Conservation (phyloP, 2,329 filamentous ascomycete genomes). For the Trichoderma sp. region DNA sequence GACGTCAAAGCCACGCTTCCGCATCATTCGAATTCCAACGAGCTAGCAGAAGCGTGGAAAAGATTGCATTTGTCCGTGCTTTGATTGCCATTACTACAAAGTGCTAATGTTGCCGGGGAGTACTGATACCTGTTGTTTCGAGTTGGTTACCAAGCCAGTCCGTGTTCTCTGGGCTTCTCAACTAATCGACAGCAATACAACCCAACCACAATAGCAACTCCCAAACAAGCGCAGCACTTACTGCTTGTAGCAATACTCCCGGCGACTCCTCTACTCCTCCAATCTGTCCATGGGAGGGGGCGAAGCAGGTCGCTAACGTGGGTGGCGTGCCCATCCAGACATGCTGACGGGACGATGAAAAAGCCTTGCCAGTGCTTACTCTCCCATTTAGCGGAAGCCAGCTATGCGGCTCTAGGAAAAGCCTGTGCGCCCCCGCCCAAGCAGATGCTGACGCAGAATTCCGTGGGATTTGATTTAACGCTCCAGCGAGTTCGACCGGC, state of each 20-base stretch:
- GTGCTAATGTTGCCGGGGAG: not conserved
- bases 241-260: not conserved
- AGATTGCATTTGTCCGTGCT: not conserved
- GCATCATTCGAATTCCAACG: too few relatives aligned
- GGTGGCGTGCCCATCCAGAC: not conserved
- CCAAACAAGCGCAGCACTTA: not conserved
- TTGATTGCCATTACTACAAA: too few relatives aligned
- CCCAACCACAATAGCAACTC: too few relatives aligned
- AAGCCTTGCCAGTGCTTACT: conserved; percentile 13
- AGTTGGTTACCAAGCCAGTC: not conserved
- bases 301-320: conserved; percentile 10
- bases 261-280: not conserved
- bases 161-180: too few relatives aligned
- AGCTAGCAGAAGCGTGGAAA: too few relatives aligned
- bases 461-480: not conserved
- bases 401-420: conserved; percentile 16
- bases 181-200: too few relatives aligned
- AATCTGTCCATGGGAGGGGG: not conserved
- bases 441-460: not conserved
- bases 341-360: conserved; percentile 14
- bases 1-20: conserved; percentile 10
- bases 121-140: not conserved
- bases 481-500: not conserved
- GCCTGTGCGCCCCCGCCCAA: conserved; percentile 5
- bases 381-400: not conserved